Percentiles rank a stretch among this genome's conserved stretches.
Evolutionary conservation across 2,329 filamentous ascomycete species (phyloP).

Genomic region (Pezicula carpinea): DNA sequence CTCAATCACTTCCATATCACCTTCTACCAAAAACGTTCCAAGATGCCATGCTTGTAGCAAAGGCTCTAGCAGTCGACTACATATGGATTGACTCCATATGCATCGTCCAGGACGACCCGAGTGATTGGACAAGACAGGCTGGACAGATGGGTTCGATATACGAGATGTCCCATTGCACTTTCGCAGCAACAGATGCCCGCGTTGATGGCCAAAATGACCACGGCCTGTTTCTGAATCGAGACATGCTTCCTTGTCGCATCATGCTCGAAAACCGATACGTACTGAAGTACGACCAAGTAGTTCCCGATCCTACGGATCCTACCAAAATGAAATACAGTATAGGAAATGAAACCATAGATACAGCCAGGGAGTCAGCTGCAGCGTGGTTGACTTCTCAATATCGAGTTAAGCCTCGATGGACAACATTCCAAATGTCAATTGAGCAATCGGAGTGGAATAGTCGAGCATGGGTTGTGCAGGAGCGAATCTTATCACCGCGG

Average conservation of each 20-base stretch:
- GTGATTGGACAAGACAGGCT: constrained; percentile 16
- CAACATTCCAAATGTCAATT: background rate
- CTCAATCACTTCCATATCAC: constrained; percentile 3
- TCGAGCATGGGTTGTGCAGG: constrained; percentile 2
- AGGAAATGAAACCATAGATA: background rate
- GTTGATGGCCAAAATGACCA: background rate
- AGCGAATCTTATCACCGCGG: background rate
- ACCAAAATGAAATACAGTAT: background rate
- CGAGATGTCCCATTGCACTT: background rate
- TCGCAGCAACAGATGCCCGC: background rate
- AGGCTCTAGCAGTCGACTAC: background rate
- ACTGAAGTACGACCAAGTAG: background rate
- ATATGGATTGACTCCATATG: constrained; percentile 1
- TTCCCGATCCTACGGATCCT: background rate
- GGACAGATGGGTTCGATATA: background rate
- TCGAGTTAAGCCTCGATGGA: background rate
- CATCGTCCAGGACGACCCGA: background rate
- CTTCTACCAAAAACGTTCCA: background rate
- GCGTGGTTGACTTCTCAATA: background rate
- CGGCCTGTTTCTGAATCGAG: background rate
- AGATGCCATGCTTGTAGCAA: background rate
- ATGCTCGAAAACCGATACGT: background rate
- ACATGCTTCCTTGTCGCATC: background rate
- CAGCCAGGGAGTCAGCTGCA: background rate
- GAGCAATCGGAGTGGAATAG: background rate